phyloP scores from a whole-genome alignment of 1,284 basidiomycete species.

The Rhodotorula sp. region DNA sequence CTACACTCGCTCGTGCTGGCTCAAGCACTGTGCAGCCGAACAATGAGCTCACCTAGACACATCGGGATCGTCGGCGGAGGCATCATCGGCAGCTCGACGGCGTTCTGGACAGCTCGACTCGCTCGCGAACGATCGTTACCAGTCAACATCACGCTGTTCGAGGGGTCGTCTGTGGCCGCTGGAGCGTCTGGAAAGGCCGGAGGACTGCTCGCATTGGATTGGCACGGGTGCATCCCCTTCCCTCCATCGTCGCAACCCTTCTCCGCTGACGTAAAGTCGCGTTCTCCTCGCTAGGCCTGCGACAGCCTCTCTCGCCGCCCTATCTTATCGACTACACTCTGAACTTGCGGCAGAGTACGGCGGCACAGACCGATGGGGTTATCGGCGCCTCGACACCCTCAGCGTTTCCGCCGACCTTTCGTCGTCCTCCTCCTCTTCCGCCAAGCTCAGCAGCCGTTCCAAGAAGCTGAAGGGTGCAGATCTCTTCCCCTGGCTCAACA shows the following conservation, averaged over 20 bases:
- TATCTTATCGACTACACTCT: conserved; percentile 78
- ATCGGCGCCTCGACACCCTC: conserved; percentile 62
- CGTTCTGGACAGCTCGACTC: conserved; percentile 62
- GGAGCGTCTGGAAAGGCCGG: conserved; percentile 85
- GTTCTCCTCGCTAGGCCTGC: conserved; percentile 33
- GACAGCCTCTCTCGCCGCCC: conserved; percentile 59
- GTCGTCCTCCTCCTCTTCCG: neutral
- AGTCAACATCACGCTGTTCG: conserved; percentile 59
- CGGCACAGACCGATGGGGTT: conserved; percentile 77
- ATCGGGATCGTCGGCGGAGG: conserved; percentile 55
- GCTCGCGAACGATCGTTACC: conserved; percentile 28
- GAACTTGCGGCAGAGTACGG: conserved; percentile 70
- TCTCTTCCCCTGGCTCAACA: conserved; percentile 48
- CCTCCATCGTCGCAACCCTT: neutral
- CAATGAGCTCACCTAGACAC: neutral
- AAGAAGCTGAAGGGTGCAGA: conserved; percentile 20
- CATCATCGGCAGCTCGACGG: conserved; percentile 80
- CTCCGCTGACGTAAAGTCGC: neutral
- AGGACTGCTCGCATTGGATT: conserved; percentile 82
- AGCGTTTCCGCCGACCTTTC: conserved; percentile 39
- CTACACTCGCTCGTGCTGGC: neutral
- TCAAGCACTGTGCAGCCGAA: neutral
- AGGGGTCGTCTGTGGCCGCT: conserved; percentile 64
- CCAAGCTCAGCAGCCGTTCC: conserved; percentile 1
- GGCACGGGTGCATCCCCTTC: conserved; percentile 49